These are phyloP conservation scores for Craspedostauros australis DNA, from an alignment of 108 stramenopile genomes.

Conservation along the genomic window DNA sequence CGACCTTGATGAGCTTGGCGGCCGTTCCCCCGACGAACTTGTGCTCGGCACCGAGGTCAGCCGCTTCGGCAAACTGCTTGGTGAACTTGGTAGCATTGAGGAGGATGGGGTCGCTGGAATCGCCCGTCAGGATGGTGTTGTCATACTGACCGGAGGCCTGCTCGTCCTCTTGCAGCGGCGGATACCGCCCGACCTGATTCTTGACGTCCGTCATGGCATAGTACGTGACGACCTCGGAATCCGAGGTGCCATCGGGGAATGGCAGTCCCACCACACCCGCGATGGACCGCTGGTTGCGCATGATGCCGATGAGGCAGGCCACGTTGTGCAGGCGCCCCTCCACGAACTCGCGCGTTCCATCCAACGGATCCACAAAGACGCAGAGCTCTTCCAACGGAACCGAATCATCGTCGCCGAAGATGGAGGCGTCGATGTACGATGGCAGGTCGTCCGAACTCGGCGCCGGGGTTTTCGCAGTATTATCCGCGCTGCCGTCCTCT, in stretches of 20 bases:
- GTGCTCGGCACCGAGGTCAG: slow-evolving; percentile 5
- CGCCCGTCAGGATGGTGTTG: slow-evolving; percentile 41
- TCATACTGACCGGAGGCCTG: background rate
- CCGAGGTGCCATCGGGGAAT: slow-evolving; percentile 34
- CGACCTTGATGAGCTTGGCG: slow-evolving; percentile 42
- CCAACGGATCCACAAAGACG: slow-evolving; percentile 78
- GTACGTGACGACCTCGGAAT: slow-evolving; percentile 21
- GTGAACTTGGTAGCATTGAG: slow-evolving; percentile 15
- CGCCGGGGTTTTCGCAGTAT: background rate
- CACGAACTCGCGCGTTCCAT: slow-evolving; percentile 83
- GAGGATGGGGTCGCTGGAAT: slow-evolving; percentile 32
- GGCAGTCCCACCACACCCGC: slow-evolving; percentile 73
- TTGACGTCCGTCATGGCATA: slow-evolving; percentile 42
- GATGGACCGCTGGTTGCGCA: slow-evolving; percentile 41
- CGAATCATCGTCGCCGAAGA: slow-evolving; percentile 19
- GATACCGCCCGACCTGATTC: background rate
- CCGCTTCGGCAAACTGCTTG: slow-evolving; percentile 1
- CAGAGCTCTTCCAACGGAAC: slow-evolving; percentile 24
- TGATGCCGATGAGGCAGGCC: slow-evolving; percentile 70
- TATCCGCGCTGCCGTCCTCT: slow-evolving; percentile 30
- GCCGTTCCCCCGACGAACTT: slow-evolving; percentile 47
- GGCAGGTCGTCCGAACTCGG: slow-evolving; percentile 1
- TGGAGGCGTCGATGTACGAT: background rate
- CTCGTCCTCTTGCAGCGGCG: background rate
- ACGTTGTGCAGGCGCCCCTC: slow-evolving; percentile 71